Evolutionary conservation across 331 rosid genomes (phyloP), one percentile per base, ranked within the genome.

Genomic region (Dryas integrifolia): DNA sequence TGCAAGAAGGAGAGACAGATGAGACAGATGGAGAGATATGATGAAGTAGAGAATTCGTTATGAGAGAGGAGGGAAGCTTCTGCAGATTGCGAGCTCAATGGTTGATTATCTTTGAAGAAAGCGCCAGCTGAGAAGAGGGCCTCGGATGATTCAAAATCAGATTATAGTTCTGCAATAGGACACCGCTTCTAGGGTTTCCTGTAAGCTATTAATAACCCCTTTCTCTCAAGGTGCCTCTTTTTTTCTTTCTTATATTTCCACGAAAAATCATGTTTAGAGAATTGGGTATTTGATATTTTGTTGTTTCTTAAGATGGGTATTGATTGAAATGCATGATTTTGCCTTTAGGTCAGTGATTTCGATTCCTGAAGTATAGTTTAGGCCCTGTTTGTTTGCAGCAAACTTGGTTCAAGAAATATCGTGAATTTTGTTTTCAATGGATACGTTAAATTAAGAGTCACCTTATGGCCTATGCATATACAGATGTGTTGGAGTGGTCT

Each of bases 121-220:
- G 46, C 14, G 10, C 26, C 16, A 13, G 58, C 72, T 67, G 44
- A 13, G 13, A 30, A 48, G 40, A 43, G 38, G 26, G 58, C 43
- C 30, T 26, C 21, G 16, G 39, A 51, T 40, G 45, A 40, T 21
- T 51, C 67, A 18, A 18, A 41, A 41, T 65, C 60, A 14, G 65
- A 60, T 39, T 35, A 59, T 76, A 41, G 15, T 38, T 51, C 58
- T 45, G 46, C 77, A 11, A 35, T 13, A 35, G 47, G 39, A 21
- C 60, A 21, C 21, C 55, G 67, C 49, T 58, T 69, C 40, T 70
- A 70, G 77, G 72, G 77, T 53, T 63, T 77, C 47, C 16, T 77
- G 38, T 63, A 38, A 43, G 77, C 74, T 48, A 44, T n/a, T 63
- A 7, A 18, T 18, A 57, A 60, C 21, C 4, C 51, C 51, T 6